Evolutionary conservation across 768 basidiomycete genomes (phyloP), one percentile per base, ranked within the genome.

Genomic region (Naganishia vaughanmartiniae): DNA sequence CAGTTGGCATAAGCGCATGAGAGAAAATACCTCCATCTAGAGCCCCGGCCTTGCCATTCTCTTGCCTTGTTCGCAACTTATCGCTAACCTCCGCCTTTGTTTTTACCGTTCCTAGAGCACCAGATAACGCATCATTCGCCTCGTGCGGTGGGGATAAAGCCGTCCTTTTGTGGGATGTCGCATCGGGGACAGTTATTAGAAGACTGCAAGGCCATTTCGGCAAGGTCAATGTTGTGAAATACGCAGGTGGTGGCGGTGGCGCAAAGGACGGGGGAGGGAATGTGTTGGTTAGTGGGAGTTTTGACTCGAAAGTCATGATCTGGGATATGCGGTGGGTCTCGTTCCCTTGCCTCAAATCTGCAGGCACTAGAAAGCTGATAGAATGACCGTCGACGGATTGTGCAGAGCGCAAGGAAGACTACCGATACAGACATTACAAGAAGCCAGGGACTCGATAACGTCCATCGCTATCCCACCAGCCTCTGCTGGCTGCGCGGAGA

Each of bases 161-260:
- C 63, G 88, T 96, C 0, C 96, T 96, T 74, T 81, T 96, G 28
- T 98, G 95, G 95, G 96, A 99, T 78, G 96, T 99, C 12, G 87
- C 89, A 21, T 87, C 90, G 36, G 95, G 92, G 15, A 85, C 87
- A 54, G 92, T 94, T 0, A 88, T 89, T 51, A 85, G 93, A 48
- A 85, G 94, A 67, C 84, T 96, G 71, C 82, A 90, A 21, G 96
- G 93, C 0, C 96, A 99, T 80, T 87, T 91, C 85, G 87, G 91
- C 21, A 93, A 92, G 78, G 90, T 98, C 58, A 89, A 93, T 82
- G 85, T 86, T 7, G 93, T 98, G 7, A 91, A 91, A 71, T 92
- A 97, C 83, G 66, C 70, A 26, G 79, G 75, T 33, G 54, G 65
- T 17, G 72, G 69, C n/a, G 69, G 66, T 2, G 56, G 63, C 4